Evolutionary conservation across 331 rosid genomes (phyloP).

Genomic region (Quercus tomentella): DNA sequence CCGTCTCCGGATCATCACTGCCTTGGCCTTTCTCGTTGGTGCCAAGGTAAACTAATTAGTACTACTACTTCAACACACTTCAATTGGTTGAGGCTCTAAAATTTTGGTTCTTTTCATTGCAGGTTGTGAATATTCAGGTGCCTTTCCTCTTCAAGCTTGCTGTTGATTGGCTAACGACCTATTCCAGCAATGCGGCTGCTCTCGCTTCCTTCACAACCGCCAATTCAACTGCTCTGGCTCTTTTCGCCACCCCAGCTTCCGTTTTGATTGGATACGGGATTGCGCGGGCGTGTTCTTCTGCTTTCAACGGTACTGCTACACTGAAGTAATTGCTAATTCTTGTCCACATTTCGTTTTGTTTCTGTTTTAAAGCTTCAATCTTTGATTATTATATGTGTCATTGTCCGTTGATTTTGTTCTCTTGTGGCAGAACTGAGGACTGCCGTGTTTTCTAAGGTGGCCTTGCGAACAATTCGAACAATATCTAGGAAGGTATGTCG

Average conservation of each 20-base stretch:
- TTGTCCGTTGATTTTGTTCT: slow-evolving; percentile 12
- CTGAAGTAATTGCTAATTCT: slow-evolving; percentile 49
- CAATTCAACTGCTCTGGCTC: slow-evolving; percentile 52
- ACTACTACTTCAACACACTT: not conserved
- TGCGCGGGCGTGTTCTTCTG: slow-evolving; percentile 87
- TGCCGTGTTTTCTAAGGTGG: slow-evolving; percentile 94
- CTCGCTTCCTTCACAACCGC: slow-evolving; percentile 60
- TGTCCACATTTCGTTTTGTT: slow-evolving; percentile 4
- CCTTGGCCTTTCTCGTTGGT: slow-evolving; percentile 83
- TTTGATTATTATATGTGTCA: not conserved
- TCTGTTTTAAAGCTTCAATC: too few relatives aligned
- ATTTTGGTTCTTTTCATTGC: slow-evolving; percentile 5
- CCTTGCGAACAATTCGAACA: slow-evolving; percentile 87
- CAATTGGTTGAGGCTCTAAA: slow-evolving; percentile 3
- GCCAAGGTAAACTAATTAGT: slow-evolving; percentile 62
- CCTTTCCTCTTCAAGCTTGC: slow-evolving; percentile 97
- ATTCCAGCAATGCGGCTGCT: slow-evolving; percentile 58
- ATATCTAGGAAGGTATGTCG: slow-evolving; percentile 84
- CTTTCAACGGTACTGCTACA: slow-evolving; percentile 84
- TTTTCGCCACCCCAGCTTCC: slow-evolving; percentile 86
- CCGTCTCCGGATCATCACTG: slow-evolving; percentile 69
- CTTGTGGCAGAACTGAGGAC: slow-evolving; percentile 77
- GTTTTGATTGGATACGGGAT: slow-evolving; percentile 93
- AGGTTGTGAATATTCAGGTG: slow-evolving; percentile 95
- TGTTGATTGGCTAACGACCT: slow-evolving; percentile 80